A percentile compares a stretch with the other conserved stretches of the same genome.
phyloP scores from a whole-genome alignment of 495 filamentous ascomycete genomes.

The Penicillium ochrochloron region DNA sequence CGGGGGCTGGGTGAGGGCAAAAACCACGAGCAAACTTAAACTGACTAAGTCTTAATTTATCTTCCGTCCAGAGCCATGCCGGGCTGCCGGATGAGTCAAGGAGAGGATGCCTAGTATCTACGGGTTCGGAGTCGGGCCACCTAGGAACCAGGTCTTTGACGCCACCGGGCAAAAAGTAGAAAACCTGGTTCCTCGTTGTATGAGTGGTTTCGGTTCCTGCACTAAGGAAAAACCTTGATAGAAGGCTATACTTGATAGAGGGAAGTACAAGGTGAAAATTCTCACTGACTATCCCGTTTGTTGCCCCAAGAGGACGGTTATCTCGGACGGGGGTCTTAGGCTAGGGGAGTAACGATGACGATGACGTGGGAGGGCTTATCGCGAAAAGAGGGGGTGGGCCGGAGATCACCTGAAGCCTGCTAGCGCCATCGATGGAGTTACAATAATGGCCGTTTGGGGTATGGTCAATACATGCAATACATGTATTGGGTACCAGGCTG shows the following conservation, averaged over 20 bases:
- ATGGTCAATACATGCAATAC: neutral
- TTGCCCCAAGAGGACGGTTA: neutral
- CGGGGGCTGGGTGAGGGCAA: neutral
- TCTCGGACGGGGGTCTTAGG: neutral
- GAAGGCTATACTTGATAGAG: constrained; percentile 4
- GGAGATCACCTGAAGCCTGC: constrained; percentile 14
- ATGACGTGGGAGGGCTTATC: constrained; percentile 39
- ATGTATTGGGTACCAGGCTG: neutral
- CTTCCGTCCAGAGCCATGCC: neutral
- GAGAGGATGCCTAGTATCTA: constrained; percentile 14
- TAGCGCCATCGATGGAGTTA: constrained; percentile 9
- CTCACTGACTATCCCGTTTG: neutral
- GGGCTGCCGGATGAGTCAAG: constrained; percentile 37
- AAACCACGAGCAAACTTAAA: neutral
- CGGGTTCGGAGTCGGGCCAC: constrained; percentile 1
- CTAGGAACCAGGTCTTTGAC: constrained; percentile 20
- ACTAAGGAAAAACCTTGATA: constrained; percentile 15
- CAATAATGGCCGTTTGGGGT: neutral
- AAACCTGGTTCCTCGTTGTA: neutral
- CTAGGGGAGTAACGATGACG: neutral
- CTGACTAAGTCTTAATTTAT: neutral
- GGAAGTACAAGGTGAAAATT: neutral
- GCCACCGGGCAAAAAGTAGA: constrained; percentile 24
- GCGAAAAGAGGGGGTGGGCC: constrained; percentile 40
- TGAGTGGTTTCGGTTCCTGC: constrained; percentile 14